A percentile compares a stretch with the other conserved stretches of the same genome.
Evolutionary conservation across 2,329 filamentous ascomycete genomes (phyloP).

Genomic region (Botryotinia calthae): DNA sequence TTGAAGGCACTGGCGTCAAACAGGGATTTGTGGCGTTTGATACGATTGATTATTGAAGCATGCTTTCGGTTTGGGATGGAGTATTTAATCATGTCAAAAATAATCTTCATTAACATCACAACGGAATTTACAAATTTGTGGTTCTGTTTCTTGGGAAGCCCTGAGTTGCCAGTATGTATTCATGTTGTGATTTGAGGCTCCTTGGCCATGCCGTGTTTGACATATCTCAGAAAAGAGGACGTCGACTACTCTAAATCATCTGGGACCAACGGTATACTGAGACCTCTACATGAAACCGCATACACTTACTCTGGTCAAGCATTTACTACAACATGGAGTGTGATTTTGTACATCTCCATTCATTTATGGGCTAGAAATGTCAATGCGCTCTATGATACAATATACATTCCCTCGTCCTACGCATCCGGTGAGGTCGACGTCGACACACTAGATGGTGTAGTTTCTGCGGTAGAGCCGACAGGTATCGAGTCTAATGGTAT

Average conservation of each 20-base stretch:
- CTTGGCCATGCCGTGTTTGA: neutral
- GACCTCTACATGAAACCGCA: neutral
- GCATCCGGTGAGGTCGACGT: slow-evolving; percentile 33
- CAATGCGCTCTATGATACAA: slow-evolving; percentile 17
- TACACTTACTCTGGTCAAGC: too few relatives aligned
- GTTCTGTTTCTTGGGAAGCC: neutral
- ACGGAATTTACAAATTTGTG: neutral
- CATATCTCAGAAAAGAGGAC: neutral
- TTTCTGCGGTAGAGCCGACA: slow-evolving; percentile 24
- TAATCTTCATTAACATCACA: neutral
- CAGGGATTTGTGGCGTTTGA: neutral
- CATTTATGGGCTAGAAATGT: neutral
- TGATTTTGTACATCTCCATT: slow-evolving; percentile 10
- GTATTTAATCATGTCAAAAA: neutral
- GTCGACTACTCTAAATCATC: neutral
- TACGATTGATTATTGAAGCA: neutral
- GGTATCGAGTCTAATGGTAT: slow-evolving; percentile 33
- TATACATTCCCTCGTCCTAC: slow-evolving; percentile 24
- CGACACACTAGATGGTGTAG: slow-evolving; percentile 28
- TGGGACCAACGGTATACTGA: neutral
- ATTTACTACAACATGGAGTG: neutral
- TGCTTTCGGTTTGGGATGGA: neutral
- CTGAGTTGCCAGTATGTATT: neutral
- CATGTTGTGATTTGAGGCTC: neutral
- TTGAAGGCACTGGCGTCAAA: neutral